Conservation (phyloP, 352 stramenopile species). For the Globisporangium polare region DNA sequence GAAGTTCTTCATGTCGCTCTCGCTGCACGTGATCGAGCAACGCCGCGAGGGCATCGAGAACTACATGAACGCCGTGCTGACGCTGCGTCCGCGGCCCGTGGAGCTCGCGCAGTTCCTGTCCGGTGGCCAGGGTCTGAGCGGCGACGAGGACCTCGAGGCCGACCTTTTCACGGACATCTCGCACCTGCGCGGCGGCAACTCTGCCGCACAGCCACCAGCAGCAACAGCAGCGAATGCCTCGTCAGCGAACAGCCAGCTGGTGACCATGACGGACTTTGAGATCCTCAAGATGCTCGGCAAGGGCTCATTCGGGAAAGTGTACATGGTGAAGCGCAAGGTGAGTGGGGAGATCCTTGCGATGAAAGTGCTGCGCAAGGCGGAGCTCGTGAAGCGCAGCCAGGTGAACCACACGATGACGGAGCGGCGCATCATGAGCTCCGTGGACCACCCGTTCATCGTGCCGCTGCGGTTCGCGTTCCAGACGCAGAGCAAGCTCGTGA, state of each 20-base stretch:
- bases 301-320: constrained; percentile 97
- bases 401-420: constrained; percentile 89
- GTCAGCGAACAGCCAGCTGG: constrained; percentile 15
- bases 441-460: constrained; percentile 97
- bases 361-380: constrained; percentile 85
- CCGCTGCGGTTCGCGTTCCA: constrained; percentile 92
- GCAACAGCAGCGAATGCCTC: not conserved
- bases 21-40: constrained; percentile 84
- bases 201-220: not conserved
- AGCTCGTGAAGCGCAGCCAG: constrained; percentile 87
- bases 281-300: constrained; percentile 98
- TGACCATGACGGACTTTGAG: constrained; percentile 91
- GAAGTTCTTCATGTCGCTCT: constrained; percentile 87
- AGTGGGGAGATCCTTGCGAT: constrained; percentile 77
- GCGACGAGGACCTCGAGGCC: constrained; percentile 58
- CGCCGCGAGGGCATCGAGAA: constrained; percentile 75
- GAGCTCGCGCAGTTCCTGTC: constrained; percentile 73
- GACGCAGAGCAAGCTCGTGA: constrained; percentile 88
- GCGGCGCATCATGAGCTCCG: constrained; percentile 85
- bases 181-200: constrained; percentile 16
- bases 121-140: constrained; percentile 28
- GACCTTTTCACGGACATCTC: constrained; percentile 40
- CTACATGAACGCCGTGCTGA: constrained; percentile 80
- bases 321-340: constrained; percentile 91
- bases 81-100: constrained; percentile 53